Evolutionary conservation across 805 yeast species (phyloP), one percentile per base, ranked within the genome.

Genomic region (Myxozyma geophila): DNA sequence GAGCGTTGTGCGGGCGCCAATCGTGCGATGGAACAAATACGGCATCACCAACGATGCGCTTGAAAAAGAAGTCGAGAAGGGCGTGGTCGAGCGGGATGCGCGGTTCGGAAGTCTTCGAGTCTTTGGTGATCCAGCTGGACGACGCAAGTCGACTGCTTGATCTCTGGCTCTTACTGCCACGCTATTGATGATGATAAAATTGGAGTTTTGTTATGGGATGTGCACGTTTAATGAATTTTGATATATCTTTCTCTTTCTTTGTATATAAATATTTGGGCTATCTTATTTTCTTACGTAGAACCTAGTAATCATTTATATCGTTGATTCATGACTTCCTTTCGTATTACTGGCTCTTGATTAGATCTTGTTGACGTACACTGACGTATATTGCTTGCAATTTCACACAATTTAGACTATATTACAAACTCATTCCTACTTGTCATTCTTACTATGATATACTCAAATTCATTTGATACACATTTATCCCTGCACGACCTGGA

Each of bases 401-500:
- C 28, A 28, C 28, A 28, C 28, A 3, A 3, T 28, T 28, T 28
- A 28, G 28, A 28, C 28, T 28, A 28, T 28, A 28, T 28, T 28
- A 28, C 28, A 28, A 28, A 28, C 28, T 28, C 28, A 28, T 28
- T 28, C 28, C 28, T 28, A 28, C 28, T 28, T 28, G 28, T 28
- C 28, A 28, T 5, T 28, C 28, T 28, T 28, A 28, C 28, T 28
- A 28, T 28, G 28, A 8, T 50, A 50, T 57, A 15, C 6, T 21
- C 7, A 23, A 35, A 23, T 46, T n/a, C 33, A n/a, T 35, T 48
- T 35, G 21, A 10, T 40, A 36, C 1, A 35, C 12, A 52, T 46
- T 54, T 58, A 44, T 46, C 60, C 49, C 68, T 67, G 74, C 10
- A 83, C 85, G 35, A 83, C 76, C 73, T 81, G 80, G 53, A 83